Conservation (phyloP, 306 rosid species). For the Potentilla sterilis region DNA sequence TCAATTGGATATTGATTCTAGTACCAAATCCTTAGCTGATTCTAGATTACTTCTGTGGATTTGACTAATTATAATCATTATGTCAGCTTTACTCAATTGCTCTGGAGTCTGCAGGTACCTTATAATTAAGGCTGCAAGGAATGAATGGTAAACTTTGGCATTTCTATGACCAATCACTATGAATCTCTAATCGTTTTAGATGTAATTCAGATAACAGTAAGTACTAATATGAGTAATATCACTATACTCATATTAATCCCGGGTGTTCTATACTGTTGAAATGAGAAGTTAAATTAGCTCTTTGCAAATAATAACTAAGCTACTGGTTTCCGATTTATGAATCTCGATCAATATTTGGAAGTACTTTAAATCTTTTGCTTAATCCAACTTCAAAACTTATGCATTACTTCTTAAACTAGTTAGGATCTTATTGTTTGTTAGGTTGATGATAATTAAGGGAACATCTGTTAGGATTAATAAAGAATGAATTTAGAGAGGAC, state of each 20-base stretch:
- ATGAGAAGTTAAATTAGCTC: neutral
- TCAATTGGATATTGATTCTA: neutral
- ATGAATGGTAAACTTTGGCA: slow-evolving; percentile 28
- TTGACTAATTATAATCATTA: slow-evolving; percentile 17
- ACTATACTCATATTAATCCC: neutral
- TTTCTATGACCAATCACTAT: slow-evolving; percentile 7
- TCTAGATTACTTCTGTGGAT: slow-evolving; percentile 2
- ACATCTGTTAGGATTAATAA: slow-evolving; percentile 3
- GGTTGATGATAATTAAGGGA: slow-evolving; percentile 2
- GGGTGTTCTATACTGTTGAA: neutral
- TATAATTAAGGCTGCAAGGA: slow-evolving; percentile 16
- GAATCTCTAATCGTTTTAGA: neutral
- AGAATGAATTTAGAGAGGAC: slow-evolving; percentile 32
- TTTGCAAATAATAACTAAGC: no score
- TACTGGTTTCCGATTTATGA: neutral
- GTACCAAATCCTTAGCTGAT: neutral
- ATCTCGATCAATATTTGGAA: neutral
- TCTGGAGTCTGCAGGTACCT: slow-evolving; percentile 11
- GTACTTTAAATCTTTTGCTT: neutral
- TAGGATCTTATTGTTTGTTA: neutral
- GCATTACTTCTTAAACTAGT: neutral
- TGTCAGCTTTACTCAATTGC: slow-evolving; percentile 3
- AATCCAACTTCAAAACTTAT: neutral
- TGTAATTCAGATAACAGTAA: neutral
- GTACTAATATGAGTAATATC: neutral